These are phyloP conservation scores for Creolimax fragrantissima DNA, from an alignment of 78 protist species.

Conservation along the genomic window DNA sequence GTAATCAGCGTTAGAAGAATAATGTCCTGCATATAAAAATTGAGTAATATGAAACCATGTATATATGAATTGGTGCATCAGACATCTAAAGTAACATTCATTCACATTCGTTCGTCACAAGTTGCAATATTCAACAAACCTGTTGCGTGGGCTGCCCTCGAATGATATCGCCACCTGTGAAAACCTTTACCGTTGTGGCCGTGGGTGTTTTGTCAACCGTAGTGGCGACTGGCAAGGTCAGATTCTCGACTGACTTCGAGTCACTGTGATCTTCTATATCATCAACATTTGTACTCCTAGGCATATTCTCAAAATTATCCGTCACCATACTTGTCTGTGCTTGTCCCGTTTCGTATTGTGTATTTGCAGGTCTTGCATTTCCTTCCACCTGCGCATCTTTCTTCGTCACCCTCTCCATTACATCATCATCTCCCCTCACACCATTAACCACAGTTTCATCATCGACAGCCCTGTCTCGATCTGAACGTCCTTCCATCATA, in stretches of 20 bases:
- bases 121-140: not conserved
- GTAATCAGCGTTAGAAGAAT: slow-evolving; percentile 4
- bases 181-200: not conserved
- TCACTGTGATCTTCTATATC: too few relatives aligned
- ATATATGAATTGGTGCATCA: not conserved
- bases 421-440: too few relatives aligned
- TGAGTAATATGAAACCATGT: too few relatives aligned
- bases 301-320: not conserved
- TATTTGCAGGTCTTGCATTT: not conserved
- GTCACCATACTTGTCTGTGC: not conserved
- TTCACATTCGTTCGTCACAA: too few relatives aligned
- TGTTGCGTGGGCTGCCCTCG: not conserved
- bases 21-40: not conserved
- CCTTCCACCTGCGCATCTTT: not conserved
- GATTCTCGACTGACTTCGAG: too few relatives aligned
- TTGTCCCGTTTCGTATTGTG: not conserved
- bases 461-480: too few relatives aligned
- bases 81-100: not conserved
- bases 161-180: not conserved
- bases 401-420: not conserved
- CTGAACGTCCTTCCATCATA: too few relatives aligned
- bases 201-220: not conserved
- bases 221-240: too few relatives aligned
- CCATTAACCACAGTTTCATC: too few relatives aligned
- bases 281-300: not conserved